Base-by-base conservation (phyloP, 441 rosid genomes). In the Flueggea neowawraea region DNA sequence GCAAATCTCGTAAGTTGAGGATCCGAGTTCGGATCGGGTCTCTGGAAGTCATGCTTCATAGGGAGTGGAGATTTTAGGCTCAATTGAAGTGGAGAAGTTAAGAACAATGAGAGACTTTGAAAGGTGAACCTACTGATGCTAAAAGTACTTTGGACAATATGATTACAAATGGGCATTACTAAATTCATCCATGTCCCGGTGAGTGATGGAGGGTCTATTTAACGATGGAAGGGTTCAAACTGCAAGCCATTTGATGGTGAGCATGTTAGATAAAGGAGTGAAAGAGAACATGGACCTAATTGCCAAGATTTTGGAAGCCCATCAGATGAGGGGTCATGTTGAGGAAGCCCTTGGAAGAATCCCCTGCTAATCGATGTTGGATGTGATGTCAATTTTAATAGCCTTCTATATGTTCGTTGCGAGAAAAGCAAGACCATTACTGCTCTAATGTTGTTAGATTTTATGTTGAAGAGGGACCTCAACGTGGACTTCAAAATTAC, bases 261-360 rank as follows among this genome's bases (percentile, higher is more conserved):
- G 77, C 66, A 88, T 93, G 98, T 75, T 88, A 58, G 98, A 90
- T 74, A 90, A 88, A 76, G 92, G 89, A 14, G 71, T 88, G 59
- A 78, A 71, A 55, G 96, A 85, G 70, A 83, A 90, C 65, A 78
- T 77, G 91, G 98, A 90, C 71, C 80, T 93, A 82, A 80, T 82
- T 49, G 77, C 76, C 9, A 86, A 90, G 83, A 79, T 90, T 55
- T 71, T 90, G 79, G 94, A 90, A 82, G 89, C 96, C 66, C 89
- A 90, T 12, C 75, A 90, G 54, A 67, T 79, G 78, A 88, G 97
- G 80, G 98, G 98, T 12, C 98, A 93, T 33, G 87, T 85, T 33
- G 97, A 88, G 76, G 98, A 93, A 82, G 98, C 97, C 44, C 81
- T 93, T n/a, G 97, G 96, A 45, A 86, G 97, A 55, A 80, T 88